Conservation (phyloP, 2,329 filamentous ascomycete species). For the Teratosphaeria gauchensis region DNA sequence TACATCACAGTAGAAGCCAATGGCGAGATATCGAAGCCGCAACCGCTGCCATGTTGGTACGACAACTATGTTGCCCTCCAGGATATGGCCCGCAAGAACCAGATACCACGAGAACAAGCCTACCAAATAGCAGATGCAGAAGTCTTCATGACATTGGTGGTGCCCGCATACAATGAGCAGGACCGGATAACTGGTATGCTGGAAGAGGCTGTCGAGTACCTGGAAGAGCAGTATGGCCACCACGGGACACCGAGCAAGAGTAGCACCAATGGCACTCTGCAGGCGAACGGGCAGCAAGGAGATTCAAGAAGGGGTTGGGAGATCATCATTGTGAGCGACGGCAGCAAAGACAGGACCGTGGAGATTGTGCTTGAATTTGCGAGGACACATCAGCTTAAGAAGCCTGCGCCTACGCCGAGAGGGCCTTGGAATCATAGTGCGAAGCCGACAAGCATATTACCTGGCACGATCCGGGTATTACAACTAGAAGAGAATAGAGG, state of each 20-base stretch:
- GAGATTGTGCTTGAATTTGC: constrained; percentile 73
- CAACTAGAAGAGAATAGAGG: constrained; percentile 73
- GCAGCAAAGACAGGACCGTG: constrained; percentile 72
- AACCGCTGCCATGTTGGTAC: constrained; percentile 74
- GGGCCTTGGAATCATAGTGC: constrained; percentile 44
- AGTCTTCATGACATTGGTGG: constrained; percentile 80
- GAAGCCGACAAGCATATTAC: constrained; percentile 48
- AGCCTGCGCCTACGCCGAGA: constrained; percentile 21
- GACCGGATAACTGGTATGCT: constrained; percentile 73
- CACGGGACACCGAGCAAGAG: constrained; percentile 21
- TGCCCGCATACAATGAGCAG: constrained; percentile 94
- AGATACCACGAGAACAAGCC: constrained; percentile 32
- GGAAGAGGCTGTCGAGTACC: constrained; percentile 79
- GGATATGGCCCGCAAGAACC: constrained; percentile 29
- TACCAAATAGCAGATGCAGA: constrained; percentile 63
- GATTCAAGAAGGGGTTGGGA: constrained; percentile 60
- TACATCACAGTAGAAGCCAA: constrained; percentile 67
- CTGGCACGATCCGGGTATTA: constrained; percentile 74
- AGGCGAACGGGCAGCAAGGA: constrained; percentile 21
- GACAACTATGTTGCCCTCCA: constrained; percentile 60
- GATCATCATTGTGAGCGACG: constrained; percentile 85
- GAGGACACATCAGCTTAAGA: constrained; percentile 51
- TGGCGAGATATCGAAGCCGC: constrained; percentile 45
- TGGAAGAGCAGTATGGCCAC: constrained; percentile 59
- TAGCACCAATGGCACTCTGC: constrained; percentile 19